Percentiles rank a stretch among this genome's conserved stretches.
These are phyloP conservation scores for Gonium pectorale DNA, from an alignment of 139 green algal genomes.

Conservation along the genomic window DNA sequence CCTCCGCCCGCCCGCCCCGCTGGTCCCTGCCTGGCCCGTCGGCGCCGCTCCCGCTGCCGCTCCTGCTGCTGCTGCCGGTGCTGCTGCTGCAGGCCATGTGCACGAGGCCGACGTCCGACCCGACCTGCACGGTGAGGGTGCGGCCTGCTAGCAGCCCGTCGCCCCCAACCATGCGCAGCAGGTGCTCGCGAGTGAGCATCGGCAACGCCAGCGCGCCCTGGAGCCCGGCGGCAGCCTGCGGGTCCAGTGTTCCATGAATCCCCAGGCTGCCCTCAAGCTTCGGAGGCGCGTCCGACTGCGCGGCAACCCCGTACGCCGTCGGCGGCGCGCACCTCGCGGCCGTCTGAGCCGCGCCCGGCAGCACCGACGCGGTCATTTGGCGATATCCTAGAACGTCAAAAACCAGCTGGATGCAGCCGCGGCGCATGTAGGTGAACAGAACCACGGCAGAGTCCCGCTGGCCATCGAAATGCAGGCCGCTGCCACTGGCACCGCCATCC, in stretches of 20 bases:
- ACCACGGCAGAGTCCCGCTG: background rate
- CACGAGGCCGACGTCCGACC: background rate
- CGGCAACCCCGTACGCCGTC: too few relatives aligned
- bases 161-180: background rate
- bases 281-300: too few relatives aligned
- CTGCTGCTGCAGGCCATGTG: background rate
- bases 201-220: background rate
- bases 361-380: too few relatives aligned
- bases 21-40: background rate
- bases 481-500: too few relatives aligned
- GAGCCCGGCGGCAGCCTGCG: too few relatives aligned
- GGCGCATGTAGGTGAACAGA: conserved; percentile 27
- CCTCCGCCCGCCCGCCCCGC: background rate
- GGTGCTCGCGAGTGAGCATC: background rate
- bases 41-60: background rate
- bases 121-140: conserved; percentile 5
- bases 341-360: too few relatives aligned
- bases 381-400: conserved; percentile 22
- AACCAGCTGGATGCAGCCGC: conserved; percentile 32
- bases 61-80: background rate
- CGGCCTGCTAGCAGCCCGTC: background rate
- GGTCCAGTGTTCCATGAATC: too few relatives aligned
- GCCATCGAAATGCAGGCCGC: background rate
- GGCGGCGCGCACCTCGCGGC: too few relatives aligned
- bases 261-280: too few relatives aligned